Evolutionary conservation across 106 monocot genomes (phyloP).

Genomic region (Posidonia australis): DNA sequence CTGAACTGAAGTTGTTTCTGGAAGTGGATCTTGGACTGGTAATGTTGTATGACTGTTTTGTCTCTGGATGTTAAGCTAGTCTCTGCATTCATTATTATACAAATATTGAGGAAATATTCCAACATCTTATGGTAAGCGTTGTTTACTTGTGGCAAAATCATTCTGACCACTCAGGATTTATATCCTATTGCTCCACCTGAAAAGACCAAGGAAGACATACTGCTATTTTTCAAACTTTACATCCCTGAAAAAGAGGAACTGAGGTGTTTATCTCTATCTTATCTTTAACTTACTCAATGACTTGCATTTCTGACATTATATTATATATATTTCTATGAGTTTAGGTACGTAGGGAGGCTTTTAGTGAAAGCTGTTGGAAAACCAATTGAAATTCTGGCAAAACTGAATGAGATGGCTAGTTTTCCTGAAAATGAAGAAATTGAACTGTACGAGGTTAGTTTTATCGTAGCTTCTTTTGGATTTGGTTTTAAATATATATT

Average conservation of each 20-base stretch:
- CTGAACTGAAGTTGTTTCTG: conserved; percentile 80
- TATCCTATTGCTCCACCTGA: conserved; percentile 52
- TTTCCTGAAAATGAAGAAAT: conserved; percentile 71
- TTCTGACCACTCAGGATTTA: conserved; percentile 34
- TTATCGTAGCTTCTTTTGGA: neutral
- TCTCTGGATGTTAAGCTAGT: neutral
- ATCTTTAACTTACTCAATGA: too few species aligned
- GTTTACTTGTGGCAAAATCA: too few species aligned
- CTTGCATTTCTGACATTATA: neutral
- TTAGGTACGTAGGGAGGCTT: conserved; percentile 73
- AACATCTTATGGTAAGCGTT: too few species aligned
- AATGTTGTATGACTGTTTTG: too few species aligned
- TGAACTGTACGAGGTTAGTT: conserved; percentile 76
- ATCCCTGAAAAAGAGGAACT: conserved; percentile 77
- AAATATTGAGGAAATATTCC: too few species aligned
- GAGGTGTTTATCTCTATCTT: conserved; percentile 27
- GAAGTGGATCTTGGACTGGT: conserved; percentile 82
- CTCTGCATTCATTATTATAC: neutral
- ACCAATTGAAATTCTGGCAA: conserved; percentile 66
- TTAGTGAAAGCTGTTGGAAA: conserved; percentile 76
- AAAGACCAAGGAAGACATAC: conserved; percentile 84
- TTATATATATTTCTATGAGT: neutral
- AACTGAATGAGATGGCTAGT: conserved; percentile 89
- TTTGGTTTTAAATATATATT: neutral
- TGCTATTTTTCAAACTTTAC: conserved; percentile 92